A percentile compares a stretch with the other conserved stretches of the same genome.
Evolutionary conservation across 106 monocot species (phyloP).

Genomic region (Hemerocallis citrina): DNA sequence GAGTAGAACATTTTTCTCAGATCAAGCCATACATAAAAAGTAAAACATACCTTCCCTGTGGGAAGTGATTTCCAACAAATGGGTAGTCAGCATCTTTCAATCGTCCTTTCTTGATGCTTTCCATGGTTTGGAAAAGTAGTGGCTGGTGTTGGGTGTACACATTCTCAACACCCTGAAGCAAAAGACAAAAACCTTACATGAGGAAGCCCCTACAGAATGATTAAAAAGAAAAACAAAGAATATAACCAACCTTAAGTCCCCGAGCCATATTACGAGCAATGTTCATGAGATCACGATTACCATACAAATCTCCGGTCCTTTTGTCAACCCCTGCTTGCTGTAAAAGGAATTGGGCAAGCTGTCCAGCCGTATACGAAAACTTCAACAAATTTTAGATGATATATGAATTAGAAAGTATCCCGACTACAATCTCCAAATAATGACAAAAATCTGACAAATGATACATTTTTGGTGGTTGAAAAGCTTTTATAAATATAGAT

Average conservation of each 20-base stretch:
- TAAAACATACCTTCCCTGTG: conserved; percentile 86
- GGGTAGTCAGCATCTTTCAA: conserved; percentile 87
- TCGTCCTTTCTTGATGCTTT: conserved; percentile 78
- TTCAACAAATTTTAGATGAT: too few species aligned
- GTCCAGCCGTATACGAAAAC: conserved; percentile 21
- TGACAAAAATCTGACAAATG: too few species aligned
- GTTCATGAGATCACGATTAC: conserved; percentile 70
- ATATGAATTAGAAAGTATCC: too few species aligned
- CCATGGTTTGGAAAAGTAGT: conserved; percentile 95
- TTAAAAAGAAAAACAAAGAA: conserved; percentile 1
- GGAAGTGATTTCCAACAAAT: conserved; percentile 93
- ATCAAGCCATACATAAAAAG: too few species aligned
- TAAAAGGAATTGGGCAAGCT: conserved; percentile 68
- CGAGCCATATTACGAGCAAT: conserved; percentile 82
- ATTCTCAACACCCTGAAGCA: conserved; percentile 87
- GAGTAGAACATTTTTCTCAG: too few species aligned
- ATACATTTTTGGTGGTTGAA: too few species aligned
- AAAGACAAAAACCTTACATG: conserved; percentile 9
- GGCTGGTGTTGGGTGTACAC: conserved; percentile 98
- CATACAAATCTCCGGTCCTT: conserved; percentile 62
- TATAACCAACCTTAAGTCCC: conserved; percentile 49
- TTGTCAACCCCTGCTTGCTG: conserved; percentile 83
- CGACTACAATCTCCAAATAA: too few species aligned
- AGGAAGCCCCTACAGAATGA: neutral
- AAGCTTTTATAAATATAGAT: too few species aligned